Percentiles rank a stretch among this genome's conserved stretches.
Evolutionary conservation across 257 asterid species (phyloP).

Genomic region (Forsythia viridissima): DNA sequence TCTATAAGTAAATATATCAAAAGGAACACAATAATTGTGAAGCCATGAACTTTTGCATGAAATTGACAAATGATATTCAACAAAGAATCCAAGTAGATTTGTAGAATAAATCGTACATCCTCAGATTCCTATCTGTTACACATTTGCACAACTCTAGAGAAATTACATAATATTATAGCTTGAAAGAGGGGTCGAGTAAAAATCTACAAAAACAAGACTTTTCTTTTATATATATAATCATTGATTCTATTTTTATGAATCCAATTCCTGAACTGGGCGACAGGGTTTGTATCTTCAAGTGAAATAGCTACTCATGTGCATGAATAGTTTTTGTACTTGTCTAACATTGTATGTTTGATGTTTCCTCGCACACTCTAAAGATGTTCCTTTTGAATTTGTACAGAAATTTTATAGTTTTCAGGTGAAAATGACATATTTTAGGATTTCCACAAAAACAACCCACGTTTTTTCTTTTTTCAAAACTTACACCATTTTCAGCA

Average conservation of each 20-base stretch:
- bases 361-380: neutral
- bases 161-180: neutral
- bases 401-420: neutral
- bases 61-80: neutral
- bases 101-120: neutral
- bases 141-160: neutral
- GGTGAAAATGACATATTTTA: neutral
- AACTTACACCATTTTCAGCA: neutral
- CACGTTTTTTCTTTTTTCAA: neutral
- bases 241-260: neutral
- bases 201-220: neutral
- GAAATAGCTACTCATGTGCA: neutral
- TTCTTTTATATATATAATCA: neutral
- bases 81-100: neutral
- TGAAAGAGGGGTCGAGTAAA: neutral
- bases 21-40: neutral
- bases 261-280: neutral
- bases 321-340: neutral
- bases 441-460: neutral
- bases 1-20: neutral
- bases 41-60: neutral
- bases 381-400: neutral
- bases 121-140: neutral
- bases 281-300: too few species aligned
- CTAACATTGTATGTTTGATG: too few species aligned